Percentiles rank a stretch among this genome's conserved stretches.
phyloP scores from a whole-genome alignment of 2,329 filamentous ascomycete genomes.

The Fusarium tupiense region DNA sequence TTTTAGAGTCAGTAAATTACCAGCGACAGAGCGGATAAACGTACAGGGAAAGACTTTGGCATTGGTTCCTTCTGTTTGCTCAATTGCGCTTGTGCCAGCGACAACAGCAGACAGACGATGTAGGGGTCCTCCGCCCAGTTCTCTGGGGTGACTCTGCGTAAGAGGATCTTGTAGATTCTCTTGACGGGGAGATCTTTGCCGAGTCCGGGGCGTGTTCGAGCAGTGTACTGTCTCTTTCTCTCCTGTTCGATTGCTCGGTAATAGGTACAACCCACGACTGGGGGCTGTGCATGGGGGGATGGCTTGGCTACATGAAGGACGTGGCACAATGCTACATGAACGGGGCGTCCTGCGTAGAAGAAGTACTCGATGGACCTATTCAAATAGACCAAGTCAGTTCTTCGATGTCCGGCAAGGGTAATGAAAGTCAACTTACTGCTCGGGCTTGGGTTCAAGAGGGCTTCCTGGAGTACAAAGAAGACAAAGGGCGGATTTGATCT shows the following conservation, averaged over 20 bases:
- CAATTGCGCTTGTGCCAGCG: neutral
- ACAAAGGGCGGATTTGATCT: neutral
- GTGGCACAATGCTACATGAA: neutral
- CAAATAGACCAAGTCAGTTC: neutral
- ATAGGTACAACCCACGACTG: neutral
- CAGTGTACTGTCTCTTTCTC: no score
- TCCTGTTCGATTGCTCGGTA: neutral
- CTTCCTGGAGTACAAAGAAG: neutral
- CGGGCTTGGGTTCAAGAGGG: neutral
- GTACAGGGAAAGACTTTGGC: neutral
- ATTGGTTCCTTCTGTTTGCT: neutral
- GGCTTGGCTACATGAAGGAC: neutral
- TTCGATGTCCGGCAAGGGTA: neutral
- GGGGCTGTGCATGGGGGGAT: accelerated
- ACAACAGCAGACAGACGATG: neutral
- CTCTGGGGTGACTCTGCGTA: neutral
- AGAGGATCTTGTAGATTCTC: neutral
- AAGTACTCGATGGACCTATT: no score
- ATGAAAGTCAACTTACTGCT: neutral
- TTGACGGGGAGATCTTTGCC: neutral
- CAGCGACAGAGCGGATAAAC: no score
- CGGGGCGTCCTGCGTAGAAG: neutral
- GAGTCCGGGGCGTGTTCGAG: accelerated
- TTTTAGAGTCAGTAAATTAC: neutral
- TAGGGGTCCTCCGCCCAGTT: neutral